phyloP scores from a whole-genome alignment of 1,139 yeast species.

The Trichomonascaceae sp. region DNA sequence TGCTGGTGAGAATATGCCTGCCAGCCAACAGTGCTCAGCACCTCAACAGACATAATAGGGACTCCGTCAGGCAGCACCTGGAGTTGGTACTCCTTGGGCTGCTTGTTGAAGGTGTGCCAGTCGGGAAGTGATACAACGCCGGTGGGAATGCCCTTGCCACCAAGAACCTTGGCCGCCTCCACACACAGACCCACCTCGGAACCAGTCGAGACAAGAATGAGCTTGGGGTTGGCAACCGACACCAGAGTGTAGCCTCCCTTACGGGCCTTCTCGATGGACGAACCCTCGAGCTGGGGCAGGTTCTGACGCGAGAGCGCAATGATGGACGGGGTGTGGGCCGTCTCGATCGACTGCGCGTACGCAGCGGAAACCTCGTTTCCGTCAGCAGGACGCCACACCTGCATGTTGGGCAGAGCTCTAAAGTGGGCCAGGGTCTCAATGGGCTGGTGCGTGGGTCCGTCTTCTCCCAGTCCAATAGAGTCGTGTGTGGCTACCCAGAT shows the following conservation, averaged over 20 bases:
- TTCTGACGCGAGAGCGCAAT: constrained; percentile 95
- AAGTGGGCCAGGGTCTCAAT: constrained; percentile 96
- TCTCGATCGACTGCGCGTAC: constrained; percentile 64
- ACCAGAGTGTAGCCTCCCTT: constrained; percentile 89
- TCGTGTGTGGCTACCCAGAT: constrained; percentile 99
- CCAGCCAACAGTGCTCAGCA: constrained; percentile 89
- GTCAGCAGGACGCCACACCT: constrained; percentile 99
- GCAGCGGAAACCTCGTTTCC: constrained; percentile 99
- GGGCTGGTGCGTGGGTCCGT: constrained; percentile 99
- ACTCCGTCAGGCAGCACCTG: constrained; percentile 89
- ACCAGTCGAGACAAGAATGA: constrained; percentile 84
- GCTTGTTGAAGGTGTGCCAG: constrained; percentile 79
- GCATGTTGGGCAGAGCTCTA: constrained; percentile 90
- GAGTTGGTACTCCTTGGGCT: constrained; percentile 64
- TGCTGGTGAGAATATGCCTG: constrained; percentile 92
- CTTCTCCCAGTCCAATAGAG: constrained; percentile 98
- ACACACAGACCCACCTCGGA: constrained; percentile 84
- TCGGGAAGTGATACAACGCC: constrained; percentile 89
- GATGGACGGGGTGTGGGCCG: constrained; percentile 69
- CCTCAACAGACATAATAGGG: constrained; percentile 92
- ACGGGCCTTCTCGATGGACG: constrained; percentile 78
- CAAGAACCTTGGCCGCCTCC: constrained; percentile 65
- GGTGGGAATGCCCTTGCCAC: constrained; percentile 56
- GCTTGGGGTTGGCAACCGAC: constrained; percentile 48
- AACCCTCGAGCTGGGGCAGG: constrained; percentile 92